A percentile compares a stretch with the other conserved stretches of the same genome.
These are phyloP conservation scores for Talaromyces marneffei DNA, from an alignment of 2,329 filamentous ascomycete species.

Conservation along the genomic window DNA sequence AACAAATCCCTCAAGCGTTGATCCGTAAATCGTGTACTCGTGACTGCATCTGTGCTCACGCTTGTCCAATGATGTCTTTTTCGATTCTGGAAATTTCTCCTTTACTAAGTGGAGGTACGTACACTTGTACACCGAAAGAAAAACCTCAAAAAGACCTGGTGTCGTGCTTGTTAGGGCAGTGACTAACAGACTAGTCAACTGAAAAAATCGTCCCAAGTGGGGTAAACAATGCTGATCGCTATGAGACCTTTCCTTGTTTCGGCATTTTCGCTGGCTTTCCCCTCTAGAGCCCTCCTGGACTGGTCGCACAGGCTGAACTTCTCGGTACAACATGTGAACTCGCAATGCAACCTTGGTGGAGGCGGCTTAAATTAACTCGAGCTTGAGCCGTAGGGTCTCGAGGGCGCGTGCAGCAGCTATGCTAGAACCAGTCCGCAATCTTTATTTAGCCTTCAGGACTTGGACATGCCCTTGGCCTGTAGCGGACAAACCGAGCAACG, in stretches of 20 bases:
- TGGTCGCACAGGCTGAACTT: background rate
- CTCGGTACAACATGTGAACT: constrained; percentile 10
- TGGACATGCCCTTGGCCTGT: background rate
- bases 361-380: constrained; percentile 7
- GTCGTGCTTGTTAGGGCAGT: background rate
- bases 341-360: constrained; percentile 7
- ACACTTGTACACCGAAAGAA: background rate
- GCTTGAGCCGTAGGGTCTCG: background rate
- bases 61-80: background rate
- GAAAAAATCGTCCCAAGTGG: background rate
- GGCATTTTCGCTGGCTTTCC: constrained; percentile 3
- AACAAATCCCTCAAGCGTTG: background rate
- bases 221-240: constrained; percentile 3
- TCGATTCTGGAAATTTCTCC: background rate
- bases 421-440: background rate
- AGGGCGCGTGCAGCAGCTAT: background rate
- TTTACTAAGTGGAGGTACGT: constrained; percentile 2
- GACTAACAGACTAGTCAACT: background rate
- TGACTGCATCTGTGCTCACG: background rate
- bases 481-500: background rate
- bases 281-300: background rate
- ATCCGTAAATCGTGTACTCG: background rate
- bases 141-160: background rate
- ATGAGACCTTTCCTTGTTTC: constrained; percentile 11
- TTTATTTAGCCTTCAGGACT: background rate